Evolutionary conservation across 345 rosid genomes (phyloP).

Genomic region (Camelina neglecta): DNA sequence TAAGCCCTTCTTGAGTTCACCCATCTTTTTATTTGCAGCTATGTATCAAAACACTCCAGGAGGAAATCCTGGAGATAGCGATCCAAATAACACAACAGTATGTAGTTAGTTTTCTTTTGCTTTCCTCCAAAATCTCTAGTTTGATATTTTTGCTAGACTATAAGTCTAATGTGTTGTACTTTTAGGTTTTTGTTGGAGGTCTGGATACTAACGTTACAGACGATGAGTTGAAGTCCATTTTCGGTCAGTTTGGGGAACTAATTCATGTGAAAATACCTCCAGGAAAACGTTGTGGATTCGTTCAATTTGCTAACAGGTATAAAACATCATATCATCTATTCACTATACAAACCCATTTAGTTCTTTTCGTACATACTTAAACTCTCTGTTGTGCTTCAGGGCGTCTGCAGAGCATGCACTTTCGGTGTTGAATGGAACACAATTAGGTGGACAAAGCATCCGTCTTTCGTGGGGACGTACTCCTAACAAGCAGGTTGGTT

Average conservation of each 20-base stretch:
- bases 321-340: neutral
- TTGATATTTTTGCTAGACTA: conserved; percentile 18
- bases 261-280: conserved; percentile 93
- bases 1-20: neutral
- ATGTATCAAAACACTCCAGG: conserved; percentile 71
- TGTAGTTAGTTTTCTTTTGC: conserved; percentile 48
- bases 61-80: conserved; percentile 79
- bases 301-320: conserved; percentile 89
- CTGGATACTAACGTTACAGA: conserved; percentile 87
- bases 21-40: conserved; percentile 62
- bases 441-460: conserved; percentile 81
- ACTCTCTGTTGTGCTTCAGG: conserved; percentile 45
- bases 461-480: conserved; percentile 99
- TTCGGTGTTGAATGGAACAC: conserved; percentile 69
- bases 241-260: conserved; percentile 85
- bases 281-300: conserved; percentile 99
- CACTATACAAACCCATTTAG: neutral
- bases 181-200: conserved; percentile 92
- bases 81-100: conserved; percentile 97
- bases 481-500: conserved; percentile 84
- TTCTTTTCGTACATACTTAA: conserved; percentile 12
- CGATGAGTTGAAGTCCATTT: conserved; percentile 68
- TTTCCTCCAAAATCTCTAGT: neutral
- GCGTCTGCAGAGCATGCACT: conserved; percentile 86
- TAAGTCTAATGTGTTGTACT: conserved; percentile 33